phyloP scores from a whole-genome alignment of 306 rosid species.

The Albizia julibrissin region DNA sequence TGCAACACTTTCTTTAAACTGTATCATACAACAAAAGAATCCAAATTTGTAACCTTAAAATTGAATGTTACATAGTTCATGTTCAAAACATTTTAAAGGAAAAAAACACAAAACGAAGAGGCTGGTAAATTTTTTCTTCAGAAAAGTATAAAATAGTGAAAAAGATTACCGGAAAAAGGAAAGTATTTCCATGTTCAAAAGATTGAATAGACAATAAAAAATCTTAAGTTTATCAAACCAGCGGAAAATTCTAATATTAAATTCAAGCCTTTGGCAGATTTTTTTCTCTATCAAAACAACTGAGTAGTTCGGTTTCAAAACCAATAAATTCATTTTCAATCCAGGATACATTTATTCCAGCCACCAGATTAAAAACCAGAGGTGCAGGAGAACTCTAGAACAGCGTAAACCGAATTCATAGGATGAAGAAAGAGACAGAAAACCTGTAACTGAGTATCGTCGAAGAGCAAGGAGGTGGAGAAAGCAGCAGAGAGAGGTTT shows the following conservation, averaged over 20 bases:
- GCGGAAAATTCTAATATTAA: neutral
- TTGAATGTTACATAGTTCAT: neutral
- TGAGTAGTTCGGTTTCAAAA: neutral
- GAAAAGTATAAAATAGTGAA: neutral
- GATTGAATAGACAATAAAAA: neutral
- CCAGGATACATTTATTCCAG: neutral
- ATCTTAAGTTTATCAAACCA: neutral
- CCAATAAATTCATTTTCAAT: neutral
- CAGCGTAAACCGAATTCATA: slow-evolving; percentile 15
- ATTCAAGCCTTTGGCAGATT: neutral
- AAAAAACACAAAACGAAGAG: neutral
- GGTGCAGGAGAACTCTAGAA: neutral
- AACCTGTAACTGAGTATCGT: slow-evolving; percentile 92
- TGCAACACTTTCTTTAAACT: slow-evolving; percentile 90
- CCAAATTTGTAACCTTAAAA: slow-evolving; percentile 8
- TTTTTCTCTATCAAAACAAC: neutral
- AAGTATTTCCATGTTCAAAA: neutral
- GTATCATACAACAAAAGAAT: slow-evolving; percentile 27
- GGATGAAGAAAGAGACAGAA: neutral
- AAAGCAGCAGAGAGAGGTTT: slow-evolving; percentile 49
- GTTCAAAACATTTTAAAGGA: slow-evolving; percentile 5
- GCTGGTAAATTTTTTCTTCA: too few relatives aligned
- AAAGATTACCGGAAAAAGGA: neutral
- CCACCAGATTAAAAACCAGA: neutral
- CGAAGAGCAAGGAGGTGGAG: slow-evolving; percentile 82